Base-by-base conservation (phyloP, 768 basidiomycete species). In the Rickenella mellea region DNA sequence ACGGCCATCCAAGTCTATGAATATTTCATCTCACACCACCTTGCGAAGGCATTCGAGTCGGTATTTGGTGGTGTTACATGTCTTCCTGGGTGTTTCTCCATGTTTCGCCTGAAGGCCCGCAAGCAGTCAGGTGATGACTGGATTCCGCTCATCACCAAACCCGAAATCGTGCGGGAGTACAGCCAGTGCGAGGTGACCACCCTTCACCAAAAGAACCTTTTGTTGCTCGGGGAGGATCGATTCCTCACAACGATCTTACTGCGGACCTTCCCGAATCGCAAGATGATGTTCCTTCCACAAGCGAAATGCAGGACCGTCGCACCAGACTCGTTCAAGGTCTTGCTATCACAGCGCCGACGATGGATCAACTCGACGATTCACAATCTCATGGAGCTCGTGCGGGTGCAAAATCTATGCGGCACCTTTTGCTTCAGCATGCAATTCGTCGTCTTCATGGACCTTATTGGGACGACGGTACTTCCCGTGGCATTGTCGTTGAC, bases 341-440 rank as follows among this genome's bases (percentile, higher is more conserved):
- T 99, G 33, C 76, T 99, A 15, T 98, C 96, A 1, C 96, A 99
- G 59, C 89, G 96, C 25, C 82, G 96, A 15, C 83, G 96, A 43
- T 99, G 96, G 96, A 98, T 99, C 67, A 98, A 98, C 63, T 97
- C 94, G 12, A 98, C 96, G 0, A 88, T 99, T 39, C 96, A 98
- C 69, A 98, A 99, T 60, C 78, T 99, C 39, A 97, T 98, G 92
- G 96, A 99, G 61, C 83, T 99, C 28, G 89, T 97, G 27, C 79
- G 89, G 47, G 96, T 99, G 29, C 88, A 87, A 50, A 91, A 99
- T 57, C 74, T 97, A 12, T 98, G 96, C 62, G 96, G 96, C 27
- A 98, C 94, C 24, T 99, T 99, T 65, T 99, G 96, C 70, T 97
- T 98, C 67, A 96, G 91, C 64, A 98, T 97, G 93, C 96, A 98